phyloP scores from a whole-genome alignment of 2,329 filamentous ascomycete species.

The Trichophaea hybrida region DNA sequence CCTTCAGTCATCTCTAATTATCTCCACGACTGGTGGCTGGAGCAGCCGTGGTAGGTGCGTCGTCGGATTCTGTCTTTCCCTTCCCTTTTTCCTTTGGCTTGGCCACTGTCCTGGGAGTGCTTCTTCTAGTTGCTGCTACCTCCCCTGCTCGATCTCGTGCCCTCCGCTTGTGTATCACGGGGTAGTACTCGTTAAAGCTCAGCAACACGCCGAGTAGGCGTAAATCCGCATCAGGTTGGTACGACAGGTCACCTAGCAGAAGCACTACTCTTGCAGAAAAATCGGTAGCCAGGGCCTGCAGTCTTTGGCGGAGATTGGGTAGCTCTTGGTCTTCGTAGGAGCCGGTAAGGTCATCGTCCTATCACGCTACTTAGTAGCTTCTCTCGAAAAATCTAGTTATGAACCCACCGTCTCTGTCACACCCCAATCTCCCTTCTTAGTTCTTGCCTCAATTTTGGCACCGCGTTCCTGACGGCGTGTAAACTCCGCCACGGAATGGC shows the following conservation, averaged over 20 bases:
- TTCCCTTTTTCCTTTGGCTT: background rate
- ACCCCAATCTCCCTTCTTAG: conserved; percentile 50
- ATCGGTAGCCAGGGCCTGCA: conserved; percentile 56
- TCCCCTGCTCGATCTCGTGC: conserved; percentile 12
- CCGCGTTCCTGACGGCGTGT: conserved; percentile 75
- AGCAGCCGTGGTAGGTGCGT: background rate
- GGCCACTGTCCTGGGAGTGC: background rate
- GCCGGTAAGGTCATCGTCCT: conserved; percentile 11
- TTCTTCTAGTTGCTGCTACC: background rate
- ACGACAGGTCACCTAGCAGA: conserved; percentile 75
- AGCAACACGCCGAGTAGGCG: conserved; percentile 90
- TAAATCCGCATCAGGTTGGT: conserved; percentile 90
- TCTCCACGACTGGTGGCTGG: background rate
- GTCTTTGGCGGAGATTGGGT: conserved; percentile 56
- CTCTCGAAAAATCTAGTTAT: background rate
- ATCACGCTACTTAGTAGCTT: conserved; percentile 16
- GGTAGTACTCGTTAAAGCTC: conserved; percentile 82
- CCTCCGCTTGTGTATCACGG: conserved; percentile 18
- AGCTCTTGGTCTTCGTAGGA: conserved; percentile 45
- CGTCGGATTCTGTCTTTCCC: background rate
- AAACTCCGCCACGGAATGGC: conserved; percentile 88
- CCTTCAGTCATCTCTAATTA: no score
- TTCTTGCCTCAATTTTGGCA: conserved; percentile 53
- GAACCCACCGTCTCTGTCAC: conserved; percentile 37
- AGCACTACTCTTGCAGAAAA: conserved; percentile 67